phyloP scores from a whole-genome alignment of 768 basidiomycete genomes.

The Boletus insuetus region DNA sequence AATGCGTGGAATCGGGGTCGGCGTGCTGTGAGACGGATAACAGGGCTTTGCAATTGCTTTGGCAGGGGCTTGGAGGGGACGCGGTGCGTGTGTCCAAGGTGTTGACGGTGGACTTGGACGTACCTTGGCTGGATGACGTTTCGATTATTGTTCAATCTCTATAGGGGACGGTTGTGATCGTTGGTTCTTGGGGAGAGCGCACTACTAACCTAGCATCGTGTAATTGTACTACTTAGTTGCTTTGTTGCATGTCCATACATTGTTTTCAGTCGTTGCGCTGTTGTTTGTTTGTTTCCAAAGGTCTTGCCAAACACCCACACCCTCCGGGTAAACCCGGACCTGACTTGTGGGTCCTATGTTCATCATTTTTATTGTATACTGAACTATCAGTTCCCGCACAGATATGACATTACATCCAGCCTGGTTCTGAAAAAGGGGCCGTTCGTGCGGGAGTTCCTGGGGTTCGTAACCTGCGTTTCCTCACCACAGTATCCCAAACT shows the following conservation, averaged over 20 bases:
- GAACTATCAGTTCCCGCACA: no score
- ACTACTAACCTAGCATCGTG: constrained; percentile 1
- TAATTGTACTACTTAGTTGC: not conserved
- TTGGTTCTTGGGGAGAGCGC: not conserved
- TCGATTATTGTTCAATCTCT: constrained; percentile 62
- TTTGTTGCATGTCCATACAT: not conserved
- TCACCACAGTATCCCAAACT: no score
- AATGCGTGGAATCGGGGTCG: constrained; percentile 36
- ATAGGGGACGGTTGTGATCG: constrained; percentile 19
- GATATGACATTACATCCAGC: no score
- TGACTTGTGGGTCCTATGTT: no score
- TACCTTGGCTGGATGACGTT: constrained; percentile 68
- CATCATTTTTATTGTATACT: no score
- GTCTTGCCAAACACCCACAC: no score
- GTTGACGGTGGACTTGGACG: constrained; percentile 62
- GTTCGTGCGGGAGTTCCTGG: no score
- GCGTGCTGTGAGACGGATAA: constrained; percentile 31
- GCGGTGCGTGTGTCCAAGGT: constrained; percentile 50
- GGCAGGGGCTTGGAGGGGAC: constrained; percentile 58
- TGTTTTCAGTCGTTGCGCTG: no score
- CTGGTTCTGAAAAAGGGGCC: no score
- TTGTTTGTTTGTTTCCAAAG: no score
- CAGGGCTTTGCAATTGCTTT: constrained; percentile 56
- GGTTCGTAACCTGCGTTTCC: no score
- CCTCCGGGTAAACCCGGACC: no score